These are phyloP conservation scores for Pichia phayaonensis DNA, from an alignment of 805 yeast species.

Conservation along the genomic window DNA sequence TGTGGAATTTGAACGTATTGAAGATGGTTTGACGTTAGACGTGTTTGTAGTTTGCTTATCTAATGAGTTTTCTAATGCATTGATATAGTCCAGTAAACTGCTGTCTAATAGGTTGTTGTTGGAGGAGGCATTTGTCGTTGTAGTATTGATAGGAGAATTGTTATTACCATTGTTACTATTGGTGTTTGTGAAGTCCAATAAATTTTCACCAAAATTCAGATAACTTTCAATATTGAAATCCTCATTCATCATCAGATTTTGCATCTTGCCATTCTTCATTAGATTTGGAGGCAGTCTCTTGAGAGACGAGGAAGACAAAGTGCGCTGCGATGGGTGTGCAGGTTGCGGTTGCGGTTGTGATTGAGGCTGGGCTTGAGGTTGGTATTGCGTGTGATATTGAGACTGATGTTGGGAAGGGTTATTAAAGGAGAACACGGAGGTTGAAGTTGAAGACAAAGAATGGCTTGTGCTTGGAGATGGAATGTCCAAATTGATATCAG, in stretches of 20 bases:
- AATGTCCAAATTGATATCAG: background rate
- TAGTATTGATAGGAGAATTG: background rate
- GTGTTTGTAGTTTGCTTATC: constrained; percentile 19
- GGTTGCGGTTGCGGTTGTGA: too few species aligned
- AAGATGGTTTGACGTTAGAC: background rate
- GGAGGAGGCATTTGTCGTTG: background rate
- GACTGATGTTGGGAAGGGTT: background rate
- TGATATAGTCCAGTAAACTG: constrained; percentile 20
- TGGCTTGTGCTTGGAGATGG: background rate
- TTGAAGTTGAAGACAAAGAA: background rate
- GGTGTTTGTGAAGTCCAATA: constrained; percentile 17
- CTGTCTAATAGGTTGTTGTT: background rate
- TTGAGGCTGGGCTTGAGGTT: too few species aligned
- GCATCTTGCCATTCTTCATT: constrained; percentile 2
- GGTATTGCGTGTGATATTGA: too few species aligned
- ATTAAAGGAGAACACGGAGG: background rate
- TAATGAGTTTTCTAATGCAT: constrained; percentile 27
- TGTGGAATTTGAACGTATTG: background rate
- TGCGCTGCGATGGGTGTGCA: background rate
- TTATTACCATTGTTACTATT: background rate
- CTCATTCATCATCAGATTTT: constrained; percentile 6
- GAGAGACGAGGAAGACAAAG: constrained; percentile 1
- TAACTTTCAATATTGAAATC: constrained; percentile 28
- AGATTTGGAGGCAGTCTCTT: constrained; percentile 6
- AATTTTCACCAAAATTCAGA: constrained; percentile 25